Conservation (phyloP, 2,329 filamentous ascomycete genomes). For the Pseudogymnoascus sp. region DNA sequence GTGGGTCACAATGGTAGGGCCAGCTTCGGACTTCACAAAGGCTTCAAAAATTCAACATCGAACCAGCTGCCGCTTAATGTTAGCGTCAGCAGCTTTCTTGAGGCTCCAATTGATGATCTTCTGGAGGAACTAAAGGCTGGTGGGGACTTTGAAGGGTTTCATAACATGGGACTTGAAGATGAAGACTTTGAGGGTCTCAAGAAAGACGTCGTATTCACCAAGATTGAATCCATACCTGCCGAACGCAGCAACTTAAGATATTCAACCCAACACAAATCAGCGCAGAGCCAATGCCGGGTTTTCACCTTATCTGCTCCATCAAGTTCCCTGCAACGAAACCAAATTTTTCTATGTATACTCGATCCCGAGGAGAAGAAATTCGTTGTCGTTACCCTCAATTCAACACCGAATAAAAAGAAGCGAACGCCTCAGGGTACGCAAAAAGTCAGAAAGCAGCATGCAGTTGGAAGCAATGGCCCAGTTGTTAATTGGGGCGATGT, state of each 20-base stretch:
- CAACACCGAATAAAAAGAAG: conserved; percentile 28
- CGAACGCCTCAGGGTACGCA: conserved; percentile 7
- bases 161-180: conserved; percentile 64
- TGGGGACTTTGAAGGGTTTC: conserved; percentile 57
- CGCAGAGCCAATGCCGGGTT: conserved; percentile 49
- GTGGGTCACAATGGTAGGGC: conserved; percentile 40
- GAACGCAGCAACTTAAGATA: conserved; percentile 54
- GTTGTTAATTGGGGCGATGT: conserved; percentile 21
- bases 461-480: conserved; percentile 17
- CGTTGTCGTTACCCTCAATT: conserved; percentile 55
- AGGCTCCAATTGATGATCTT: conserved; percentile 59
- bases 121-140: conserved; percentile 58
- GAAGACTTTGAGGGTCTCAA: conserved; percentile 62
- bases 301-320: conserved; percentile 58
- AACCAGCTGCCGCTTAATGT: conserved; percentile 30
- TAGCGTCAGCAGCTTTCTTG: conserved; percentile 52
- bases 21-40: conserved; percentile 34
- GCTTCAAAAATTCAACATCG: conserved; percentile 25
- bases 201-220: conserved; percentile 63
- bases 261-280: conserved; percentile 45
- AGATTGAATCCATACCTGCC: conserved; percentile 58
- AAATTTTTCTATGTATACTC: conserved; percentile 60
- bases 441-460: conserved; percentile 10
- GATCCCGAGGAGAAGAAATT: conserved; percentile 60
- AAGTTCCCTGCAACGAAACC: conserved; percentile 44